A percentile compares a stretch with the other conserved stretches of the same genome.
Evolutionary conservation across 1,284 basidiomycete species (phyloP).

Genomic region (Inonotus hispidus): DNA sequence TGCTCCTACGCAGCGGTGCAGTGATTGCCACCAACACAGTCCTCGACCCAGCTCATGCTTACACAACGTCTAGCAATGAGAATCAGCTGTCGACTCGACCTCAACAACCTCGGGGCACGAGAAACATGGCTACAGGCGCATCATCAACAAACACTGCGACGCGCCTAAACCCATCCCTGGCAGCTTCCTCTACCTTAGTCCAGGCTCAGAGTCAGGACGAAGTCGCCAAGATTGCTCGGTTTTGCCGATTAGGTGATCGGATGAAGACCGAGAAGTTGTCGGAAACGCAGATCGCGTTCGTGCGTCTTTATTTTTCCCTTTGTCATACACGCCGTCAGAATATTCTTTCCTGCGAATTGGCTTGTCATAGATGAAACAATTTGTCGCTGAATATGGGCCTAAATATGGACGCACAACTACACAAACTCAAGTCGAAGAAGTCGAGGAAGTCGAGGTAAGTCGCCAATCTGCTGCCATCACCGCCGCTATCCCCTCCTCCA

Average conservation of each 20-base stretch:
- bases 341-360: not conserved
- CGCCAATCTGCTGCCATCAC: not conserved
- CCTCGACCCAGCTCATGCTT: not conserved
- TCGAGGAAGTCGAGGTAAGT: slow-evolving; percentile 1
- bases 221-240: slow-evolving; percentile 41
- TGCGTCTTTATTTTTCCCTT: too few species aligned
- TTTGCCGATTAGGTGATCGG: slow-evolving; percentile 54
- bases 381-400: slow-evolving; percentile 39
- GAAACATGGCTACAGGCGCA: not conserved
- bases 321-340: not conserved
- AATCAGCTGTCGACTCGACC: not conserved
- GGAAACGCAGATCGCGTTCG: slow-evolving; percentile 46
- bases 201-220: not conserved
- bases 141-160: too few species aligned
- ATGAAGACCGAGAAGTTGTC: slow-evolving; percentile 31
- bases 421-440: too few species aligned
- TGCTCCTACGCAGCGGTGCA: too few species aligned
- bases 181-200: not conserved
- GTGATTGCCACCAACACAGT: too few species aligned
- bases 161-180: not conserved
- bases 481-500: too few species aligned
- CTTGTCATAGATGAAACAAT: slow-evolving; percentile 40
- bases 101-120: slow-evolving; percentile 2
- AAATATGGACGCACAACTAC: not conserved
- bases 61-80: slow-evolving; percentile 7